A percentile compares a stretch with the other conserved stretches of the same genome.
phyloP scores from a whole-genome alignment of 1,284 basidiomycete genomes.

The Sanghuangporus baumii region DNA sequence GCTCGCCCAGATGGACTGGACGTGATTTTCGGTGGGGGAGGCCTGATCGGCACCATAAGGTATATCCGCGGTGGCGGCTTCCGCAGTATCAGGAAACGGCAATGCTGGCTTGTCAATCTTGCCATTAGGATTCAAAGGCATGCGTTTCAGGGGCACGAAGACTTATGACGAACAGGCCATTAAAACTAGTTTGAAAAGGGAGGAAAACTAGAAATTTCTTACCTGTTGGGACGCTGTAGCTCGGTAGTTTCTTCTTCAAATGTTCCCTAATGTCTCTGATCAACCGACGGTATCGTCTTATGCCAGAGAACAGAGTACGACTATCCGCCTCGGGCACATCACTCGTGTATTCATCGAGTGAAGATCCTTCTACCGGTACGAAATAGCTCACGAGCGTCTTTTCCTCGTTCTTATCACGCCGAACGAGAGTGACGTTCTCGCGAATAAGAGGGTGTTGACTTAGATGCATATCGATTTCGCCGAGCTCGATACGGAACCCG shows the following conservation, averaged over 20 bases:
- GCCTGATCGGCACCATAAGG: slow-evolving; percentile 25
- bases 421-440: slow-evolving; percentile 95
- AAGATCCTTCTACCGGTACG: slow-evolving; percentile 79
- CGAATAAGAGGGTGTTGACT: slow-evolving; percentile 90
- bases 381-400: slow-evolving; percentile 99
- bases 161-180: slow-evolving; percentile 42
- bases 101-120: slow-evolving; percentile 99
- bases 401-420: slow-evolving; percentile 98
- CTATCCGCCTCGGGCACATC: slow-evolving; percentile 63
- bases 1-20: slow-evolving; percentile 79
- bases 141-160: slow-evolving; percentile 89
- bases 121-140: slow-evolving; percentile 98
- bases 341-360: slow-evolving; percentile 71
- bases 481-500: slow-evolving; percentile 97
- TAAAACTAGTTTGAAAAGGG: slow-evolving; percentile 43
- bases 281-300: slow-evolving; percentile 78
- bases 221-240: slow-evolving; percentile 88
- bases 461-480: slow-evolving; percentile 97
- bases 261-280: slow-evolving; percentile 95
- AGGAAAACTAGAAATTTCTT: slow-evolving; percentile 25
- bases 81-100: slow-evolving; percentile 97
- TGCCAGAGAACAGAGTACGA: slow-evolving; percentile 61
- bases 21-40: slow-evolving; percentile 73
- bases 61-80: slow-evolving; percentile 43
- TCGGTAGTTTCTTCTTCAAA: slow-evolving; percentile 95